These are phyloP conservation scores for Yarrowia hollandica DNA, from an alignment of 805 yeast species.

Conservation along the genomic window DNA sequence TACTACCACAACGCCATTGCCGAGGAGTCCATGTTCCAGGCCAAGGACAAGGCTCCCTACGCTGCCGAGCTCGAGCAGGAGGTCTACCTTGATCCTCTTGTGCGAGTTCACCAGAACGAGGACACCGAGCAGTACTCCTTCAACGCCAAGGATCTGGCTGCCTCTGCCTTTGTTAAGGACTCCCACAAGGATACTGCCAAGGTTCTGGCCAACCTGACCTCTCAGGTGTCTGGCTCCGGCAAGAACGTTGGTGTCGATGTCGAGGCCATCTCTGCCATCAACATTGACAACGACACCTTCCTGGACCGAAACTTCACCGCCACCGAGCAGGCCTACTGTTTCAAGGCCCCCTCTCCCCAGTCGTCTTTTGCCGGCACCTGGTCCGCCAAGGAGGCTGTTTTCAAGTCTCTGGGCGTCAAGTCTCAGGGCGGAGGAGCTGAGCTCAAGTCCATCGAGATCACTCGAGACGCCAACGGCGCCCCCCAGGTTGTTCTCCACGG, in stretches of 20 bases:
- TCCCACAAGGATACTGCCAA: slow-evolving; percentile 61
- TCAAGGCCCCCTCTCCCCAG: slow-evolving; percentile 68
- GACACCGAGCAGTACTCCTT: slow-evolving; percentile 41
- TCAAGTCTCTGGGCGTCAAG: slow-evolving; percentile 87
- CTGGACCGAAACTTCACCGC: slow-evolving; percentile 88
- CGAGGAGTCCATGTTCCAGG: slow-evolving; percentile 84
- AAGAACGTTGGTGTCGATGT: slow-evolving; percentile 95
- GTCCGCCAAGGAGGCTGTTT: slow-evolving; percentile 99
- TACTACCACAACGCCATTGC: slow-evolving; percentile 95
- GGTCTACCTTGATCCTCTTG: slow-evolving; percentile 95
- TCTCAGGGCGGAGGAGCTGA: slow-evolving; percentile 96
- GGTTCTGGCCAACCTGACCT: slow-evolving; percentile 58
- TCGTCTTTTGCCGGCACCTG: slow-evolving; percentile 97
- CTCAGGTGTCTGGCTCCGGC: slow-evolving; percentile 47
- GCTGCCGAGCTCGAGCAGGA: slow-evolving; percentile 79
- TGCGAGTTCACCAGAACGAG: slow-evolving; percentile 58
- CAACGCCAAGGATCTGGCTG: slow-evolving; percentile 37
- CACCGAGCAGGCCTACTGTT: slow-evolving; percentile 77
- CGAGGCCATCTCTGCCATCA: slow-evolving; percentile 78
- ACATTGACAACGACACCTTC: slow-evolving; percentile 86
- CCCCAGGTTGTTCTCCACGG: slow-evolving; percentile 81
- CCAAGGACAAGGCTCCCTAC: slow-evolving; percentile 94
- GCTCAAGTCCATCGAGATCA: slow-evolving; percentile 84
- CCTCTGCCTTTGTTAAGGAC: slow-evolving; percentile 43
- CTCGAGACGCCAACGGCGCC: slow-evolving; percentile 66